Evolutionary conservation across 305 asterid species (phyloP), one percentile per base, ranked within the genome.

Genomic region (Coffea humblotiana): DNA sequence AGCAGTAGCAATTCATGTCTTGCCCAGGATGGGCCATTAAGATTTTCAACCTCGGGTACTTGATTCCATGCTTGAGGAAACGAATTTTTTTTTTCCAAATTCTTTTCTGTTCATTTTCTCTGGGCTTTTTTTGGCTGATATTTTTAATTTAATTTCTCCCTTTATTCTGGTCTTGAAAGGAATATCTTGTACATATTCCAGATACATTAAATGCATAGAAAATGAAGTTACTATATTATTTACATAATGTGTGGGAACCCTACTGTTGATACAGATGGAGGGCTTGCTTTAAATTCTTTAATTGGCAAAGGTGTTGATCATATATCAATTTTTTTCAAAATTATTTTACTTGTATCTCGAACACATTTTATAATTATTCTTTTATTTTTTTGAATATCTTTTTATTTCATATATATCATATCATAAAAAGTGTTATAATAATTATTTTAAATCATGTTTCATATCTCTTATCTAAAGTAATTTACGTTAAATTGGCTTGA

Each of bases 1-100:
- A 56, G 84, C 83, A 49, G 74, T 87, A 76, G 88, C 88, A 11
- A 47, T 94, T 29, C 97, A 94, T 80, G 83, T 93, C 19, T 87
- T 94, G 90, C 98, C 97, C 3, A 86, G 98, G 76, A 72, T 86
- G 87, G 83, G 81, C 79, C 84, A 71, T 45, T 60, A 64, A 15
- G 80, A 81, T 72, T 79, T 71, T 35, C 68, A 15, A 49, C 51
- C 11, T 40, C 43, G 0, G 43, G 43, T 40, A 40, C 43, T 40
- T 3, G 32, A 32, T 32, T 32, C 32, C 32, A 32, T 32, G 32
- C 32, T 2, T 32, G 52, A 70, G 65, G 76, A 61, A 61, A 47
- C 66, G 65, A 68, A 14, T 1, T 35, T 58, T 23, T 65, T 25
- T 10, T 2, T 49, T 49, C 14, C 51, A 15, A 27, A 29, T 71